These are phyloP conservation scores for Obba rivulosa DNA, from an alignment of 768 basidiomycete species.

Conservation along the genomic window DNA sequence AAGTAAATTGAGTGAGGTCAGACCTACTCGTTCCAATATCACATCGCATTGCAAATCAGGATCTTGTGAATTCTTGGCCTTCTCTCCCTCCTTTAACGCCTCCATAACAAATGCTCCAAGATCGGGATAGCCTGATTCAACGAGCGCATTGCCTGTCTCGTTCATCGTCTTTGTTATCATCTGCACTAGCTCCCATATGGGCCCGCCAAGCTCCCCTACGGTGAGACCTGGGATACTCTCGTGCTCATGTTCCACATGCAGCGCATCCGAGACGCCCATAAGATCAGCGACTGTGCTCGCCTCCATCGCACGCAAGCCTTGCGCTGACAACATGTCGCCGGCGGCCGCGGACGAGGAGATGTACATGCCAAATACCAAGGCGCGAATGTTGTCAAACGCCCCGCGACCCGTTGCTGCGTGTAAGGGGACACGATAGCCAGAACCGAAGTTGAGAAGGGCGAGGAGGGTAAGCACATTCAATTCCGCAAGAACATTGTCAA, in stretches of 20 bases:
- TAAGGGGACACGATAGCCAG: slow-evolving; percentile 72
- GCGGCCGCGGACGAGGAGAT: slow-evolving; percentile 53
- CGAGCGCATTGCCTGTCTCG: slow-evolving; percentile 67
- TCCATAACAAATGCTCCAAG: slow-evolving; percentile 74
- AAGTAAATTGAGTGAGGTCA: not conserved
- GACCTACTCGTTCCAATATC: slow-evolving; percentile 19
- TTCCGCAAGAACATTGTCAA: slow-evolving; percentile 66
- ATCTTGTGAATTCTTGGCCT: slow-evolving; percentile 7
- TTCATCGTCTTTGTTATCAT: slow-evolving; percentile 58
- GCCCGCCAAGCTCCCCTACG: slow-evolving; percentile 74
- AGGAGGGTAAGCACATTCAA: slow-evolving; percentile 78
- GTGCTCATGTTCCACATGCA: slow-evolving; percentile 70
- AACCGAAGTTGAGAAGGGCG: slow-evolving; percentile 78
- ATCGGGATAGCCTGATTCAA: slow-evolving; percentile 55
- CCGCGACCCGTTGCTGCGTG: slow-evolving; percentile 71
- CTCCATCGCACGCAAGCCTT: slow-evolving; percentile 53
- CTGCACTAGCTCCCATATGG: slow-evolving; percentile 65
- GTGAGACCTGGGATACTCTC: slow-evolving; percentile 61
- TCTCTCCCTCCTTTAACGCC: slow-evolving; percentile 47
- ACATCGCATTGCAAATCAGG: slow-evolving; percentile 17
- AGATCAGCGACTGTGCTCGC: slow-evolving; percentile 63
- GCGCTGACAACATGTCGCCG: slow-evolving; percentile 56
- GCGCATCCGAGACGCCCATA: slow-evolving; percentile 48
- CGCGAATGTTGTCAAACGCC: slow-evolving; percentile 79
- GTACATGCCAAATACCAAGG: slow-evolving; percentile 67